Percentiles rank a stretch among this genome's conserved stretches.
These are phyloP conservation scores for Diutina scorzettiae DNA, from an alignment of 1,139 yeast genomes.

Conservation along the genomic window DNA sequence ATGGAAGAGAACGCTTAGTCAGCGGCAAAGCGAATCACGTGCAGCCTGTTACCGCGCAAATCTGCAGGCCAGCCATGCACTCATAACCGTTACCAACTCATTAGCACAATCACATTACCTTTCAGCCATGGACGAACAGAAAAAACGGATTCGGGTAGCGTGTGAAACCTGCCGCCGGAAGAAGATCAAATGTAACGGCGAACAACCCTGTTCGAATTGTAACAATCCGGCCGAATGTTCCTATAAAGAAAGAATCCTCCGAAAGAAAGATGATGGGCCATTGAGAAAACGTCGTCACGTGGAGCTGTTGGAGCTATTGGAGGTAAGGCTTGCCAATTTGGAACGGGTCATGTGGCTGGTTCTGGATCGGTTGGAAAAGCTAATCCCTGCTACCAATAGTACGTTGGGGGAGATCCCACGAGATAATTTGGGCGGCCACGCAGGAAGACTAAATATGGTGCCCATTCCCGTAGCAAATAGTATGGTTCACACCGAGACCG, in stretches of 20 bases:
- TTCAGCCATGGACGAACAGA: not conserved
- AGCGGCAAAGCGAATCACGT: no score
- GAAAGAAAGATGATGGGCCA: not conserved
- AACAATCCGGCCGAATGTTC: not conserved
- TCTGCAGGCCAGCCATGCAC: no score
- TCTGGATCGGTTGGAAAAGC: not conserved
- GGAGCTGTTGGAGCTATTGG: constrained; percentile 1
- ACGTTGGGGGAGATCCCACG: no score
- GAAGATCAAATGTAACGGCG: constrained; percentile 15
- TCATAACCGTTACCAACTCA: no score
- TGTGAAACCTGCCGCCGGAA: constrained; percentile 6
- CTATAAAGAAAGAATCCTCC: not conserved
- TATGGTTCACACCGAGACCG: no score
- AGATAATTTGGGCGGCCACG: not conserved
- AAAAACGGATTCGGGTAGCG: constrained; percentile 6
- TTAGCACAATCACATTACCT: no score
- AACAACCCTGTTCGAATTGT: constrained; percentile 15
- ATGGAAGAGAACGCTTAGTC: no score
- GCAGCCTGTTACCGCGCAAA: no score
- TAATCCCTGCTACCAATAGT: not conserved
- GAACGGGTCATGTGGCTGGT: constrained; percentile 3
- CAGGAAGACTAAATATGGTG: not conserved
- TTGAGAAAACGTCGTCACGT: not conserved
- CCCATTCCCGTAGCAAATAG: no score
- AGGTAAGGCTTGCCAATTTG: not conserved